These are phyloP conservation scores for Pugionium cornutum DNA, from an alignment of 345 rosid genomes.

Conservation along the genomic window DNA sequence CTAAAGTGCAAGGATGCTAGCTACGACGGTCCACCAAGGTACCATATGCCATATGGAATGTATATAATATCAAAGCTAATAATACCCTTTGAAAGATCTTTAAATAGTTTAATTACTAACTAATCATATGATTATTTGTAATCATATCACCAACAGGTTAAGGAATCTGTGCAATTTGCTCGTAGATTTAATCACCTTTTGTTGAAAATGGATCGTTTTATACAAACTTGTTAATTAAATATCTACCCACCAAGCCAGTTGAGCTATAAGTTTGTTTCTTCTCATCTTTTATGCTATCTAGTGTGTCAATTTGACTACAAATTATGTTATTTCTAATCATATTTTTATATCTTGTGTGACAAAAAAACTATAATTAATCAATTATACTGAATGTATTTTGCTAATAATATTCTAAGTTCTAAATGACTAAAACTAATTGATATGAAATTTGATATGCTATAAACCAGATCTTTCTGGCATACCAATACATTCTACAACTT, in stretches of 20 bases:
- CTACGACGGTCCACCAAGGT: slow-evolving; percentile 36
- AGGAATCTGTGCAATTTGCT: slow-evolving; percentile 35
- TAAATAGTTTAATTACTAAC: slow-evolving; percentile 17
- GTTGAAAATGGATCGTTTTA: slow-evolving; percentile 15
- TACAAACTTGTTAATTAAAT: slow-evolving; percentile 17
- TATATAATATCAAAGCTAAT: slow-evolving; percentile 10
- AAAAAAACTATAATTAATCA: background rate
- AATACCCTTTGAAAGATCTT: slow-evolving; percentile 22
- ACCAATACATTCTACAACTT: background rate
- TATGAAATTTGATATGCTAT: background rate
- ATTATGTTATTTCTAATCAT: background rate
- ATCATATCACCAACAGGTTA: slow-evolving; percentile 31
- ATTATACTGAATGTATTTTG: background rate
- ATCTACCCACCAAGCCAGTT: slow-evolving; percentile 13
- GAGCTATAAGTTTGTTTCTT: slow-evolving; percentile 1
- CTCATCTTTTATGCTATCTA: slow-evolving; percentile 3
- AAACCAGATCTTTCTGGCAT: no score
- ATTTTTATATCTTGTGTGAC: background rate
- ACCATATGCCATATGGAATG: slow-evolving; percentile 19
- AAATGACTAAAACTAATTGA: background rate
- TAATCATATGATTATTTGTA: slow-evolving; percentile 36
- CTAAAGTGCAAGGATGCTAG: slow-evolving; percentile 39
- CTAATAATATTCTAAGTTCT: no score
- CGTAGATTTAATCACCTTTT: slow-evolving; percentile 20
- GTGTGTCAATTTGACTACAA: background rate